Base-by-base conservation (phyloP, 1,284 basidiomycete species). In the Malassezia caprae region DNA sequence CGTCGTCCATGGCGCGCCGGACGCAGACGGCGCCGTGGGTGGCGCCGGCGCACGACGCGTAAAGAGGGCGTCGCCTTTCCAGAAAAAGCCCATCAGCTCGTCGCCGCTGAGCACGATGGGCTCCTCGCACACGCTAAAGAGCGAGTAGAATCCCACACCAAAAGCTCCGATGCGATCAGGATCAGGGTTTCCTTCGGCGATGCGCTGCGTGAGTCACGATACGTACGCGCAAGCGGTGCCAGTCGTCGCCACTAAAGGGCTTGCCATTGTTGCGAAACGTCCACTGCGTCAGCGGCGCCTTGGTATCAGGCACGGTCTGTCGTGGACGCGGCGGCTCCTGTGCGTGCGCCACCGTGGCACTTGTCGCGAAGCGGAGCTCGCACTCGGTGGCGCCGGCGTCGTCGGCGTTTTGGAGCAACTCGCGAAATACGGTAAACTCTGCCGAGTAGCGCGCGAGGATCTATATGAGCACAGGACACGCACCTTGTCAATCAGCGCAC, bases 361-460 rank as follows among this genome's bases (percentile, higher is more conserved):
- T 50, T 11, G 54, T 67, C 15, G 69, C 65, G 58, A 74, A 70
- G 35, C 67, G 65, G 11, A 74, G 64, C 59, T 73, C 68, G 56
- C 72, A 74, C 37, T 63, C 58, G 8, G 63, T 62, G 6, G 90
- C 86, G 37, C 83, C 84, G 1, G 89, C 90, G 77, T 96, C 93
- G 72, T 96, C 91, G 13, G 91, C 91, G 70, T 96, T 96, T 78
- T 96, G 81, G 80, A 96, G 78, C 10, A 96, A 82, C 73, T 96
- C 91, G 35, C 91, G 82, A 68, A 90, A 93, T 42, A 91, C 87
- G 49, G 70, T 74, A 56, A 71, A 72, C 77, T 96, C 90, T 51
- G 88, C 91, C 21, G 87, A 88, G 75, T 96, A 98, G 41, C 93
- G 81, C 17, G 91, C 88, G 21, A 96, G 82, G 35, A 93, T 88